Evolutionary conservation across 495 filamentous ascomycete species (phyloP), one percentile per base, ranked within the genome.

Genomic region (Podospora comata): DNA sequence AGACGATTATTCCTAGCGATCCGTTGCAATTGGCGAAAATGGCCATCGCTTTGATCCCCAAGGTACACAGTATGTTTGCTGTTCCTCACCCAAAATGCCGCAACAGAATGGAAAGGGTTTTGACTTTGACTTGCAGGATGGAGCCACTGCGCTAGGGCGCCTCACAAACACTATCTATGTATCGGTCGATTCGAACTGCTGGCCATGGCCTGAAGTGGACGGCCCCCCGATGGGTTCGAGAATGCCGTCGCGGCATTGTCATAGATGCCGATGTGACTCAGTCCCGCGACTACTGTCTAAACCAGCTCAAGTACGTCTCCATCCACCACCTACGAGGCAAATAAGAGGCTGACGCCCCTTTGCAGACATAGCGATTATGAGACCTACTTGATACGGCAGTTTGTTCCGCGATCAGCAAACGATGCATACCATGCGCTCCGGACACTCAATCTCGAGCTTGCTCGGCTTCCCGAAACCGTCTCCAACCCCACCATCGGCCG

Each of bases 361-460:
- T 9, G 16, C 58, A 79, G 78, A 66, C 70, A 73, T 26, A 73
- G 90, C 76, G 95, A 98, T 79, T 87, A 91, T 60, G 90, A 95
- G 64, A 93, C 95, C 26, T 92, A 91, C 77, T 86, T 92, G n/a
- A 86, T 97, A 65, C 87, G 89, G 66, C 87, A 89, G 66, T 96
- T 97, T 81, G 85, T 97, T 65, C 93, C 93, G 19, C 82, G 80
- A 1, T 78, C 85, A 11, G 82, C 88, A 3, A 89, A 85, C 71
- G 87, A 94, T 74, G 90, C 91, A 68, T 97, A 98, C 80, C 87
- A 96, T 70, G 92, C 94, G 64, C 85, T 99, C 48, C 92, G 94
- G 55, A 92, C 95, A 44, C 87, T 99, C 79, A 99, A 99, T 75
- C 85, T 97, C 74, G 93, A 96, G 70, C 85, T 96, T 54, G 92